Conservation (phyloP, 164 flowering plant species). For the Kalanchoe fedtschenkoi region DNA sequence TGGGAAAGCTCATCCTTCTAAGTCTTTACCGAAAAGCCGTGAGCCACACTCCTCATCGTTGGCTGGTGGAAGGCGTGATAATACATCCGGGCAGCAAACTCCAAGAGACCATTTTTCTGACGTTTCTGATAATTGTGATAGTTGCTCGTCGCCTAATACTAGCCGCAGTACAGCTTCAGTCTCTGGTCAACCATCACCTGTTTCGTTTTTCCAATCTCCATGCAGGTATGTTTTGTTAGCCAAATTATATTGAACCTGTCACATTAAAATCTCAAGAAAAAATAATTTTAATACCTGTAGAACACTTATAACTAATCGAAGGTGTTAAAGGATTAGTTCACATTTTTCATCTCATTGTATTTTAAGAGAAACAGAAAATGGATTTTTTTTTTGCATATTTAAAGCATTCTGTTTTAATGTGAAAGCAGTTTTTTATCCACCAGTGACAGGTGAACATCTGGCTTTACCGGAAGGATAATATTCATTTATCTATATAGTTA, state of each 20-base stretch:
- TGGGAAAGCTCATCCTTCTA: conserved; percentile 44
- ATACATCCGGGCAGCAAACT: conserved; percentile 12
- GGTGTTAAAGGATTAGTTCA: neutral
- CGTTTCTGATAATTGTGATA: conserved; percentile 26
- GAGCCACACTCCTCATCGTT: conserved; percentile 36
- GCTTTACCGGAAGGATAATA: too few relatives aligned
- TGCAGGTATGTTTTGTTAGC: conserved; percentile 30
- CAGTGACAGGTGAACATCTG: too few relatives aligned
- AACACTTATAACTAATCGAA: neutral
- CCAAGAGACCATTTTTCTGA: conserved; percentile 24
- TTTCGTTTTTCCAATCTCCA: conserved; percentile 29
- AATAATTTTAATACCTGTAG: too few relatives aligned
- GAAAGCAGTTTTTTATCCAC: too few relatives aligned
- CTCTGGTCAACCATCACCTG: conserved; percentile 30
- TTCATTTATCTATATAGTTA: too few relatives aligned
- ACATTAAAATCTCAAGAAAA: neutral
- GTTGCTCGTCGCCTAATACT: conserved; percentile 28
- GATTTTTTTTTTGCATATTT: too few relatives aligned
- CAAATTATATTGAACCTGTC: neutral
- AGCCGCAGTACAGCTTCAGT: conserved; percentile 33
- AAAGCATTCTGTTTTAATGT: too few relatives aligned
- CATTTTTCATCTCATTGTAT: neutral
- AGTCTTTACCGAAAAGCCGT: conserved; percentile 42
- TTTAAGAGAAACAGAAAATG: too few relatives aligned
- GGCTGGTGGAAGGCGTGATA: conserved; percentile 15